Conservation (phyloP, 2,329 filamentous ascomycete species). For the Canariomyces notabilis region DNA sequence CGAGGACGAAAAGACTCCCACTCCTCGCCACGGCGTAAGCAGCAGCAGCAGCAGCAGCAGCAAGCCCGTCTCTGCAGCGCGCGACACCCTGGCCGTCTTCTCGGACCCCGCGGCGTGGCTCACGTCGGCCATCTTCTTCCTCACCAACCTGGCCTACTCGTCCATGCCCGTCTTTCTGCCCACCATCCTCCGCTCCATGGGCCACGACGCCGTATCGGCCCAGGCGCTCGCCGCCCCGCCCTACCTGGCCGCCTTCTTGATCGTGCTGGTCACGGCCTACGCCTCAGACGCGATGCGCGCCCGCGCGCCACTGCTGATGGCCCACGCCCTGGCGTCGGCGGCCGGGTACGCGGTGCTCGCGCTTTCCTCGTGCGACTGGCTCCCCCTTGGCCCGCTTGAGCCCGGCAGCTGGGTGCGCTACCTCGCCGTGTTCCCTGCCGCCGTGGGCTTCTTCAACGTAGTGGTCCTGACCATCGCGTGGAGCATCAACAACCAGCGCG, state of each 20-base stretch:
- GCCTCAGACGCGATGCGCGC: slow-evolving; percentile 62
- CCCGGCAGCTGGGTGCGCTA: slow-evolving; percentile 54
- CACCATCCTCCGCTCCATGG: slow-evolving; percentile 73
- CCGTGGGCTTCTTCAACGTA: slow-evolving; percentile 75
- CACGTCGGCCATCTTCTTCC: slow-evolving; percentile 78
- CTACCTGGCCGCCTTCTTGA: slow-evolving; percentile 68
- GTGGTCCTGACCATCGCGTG: slow-evolving; percentile 83
- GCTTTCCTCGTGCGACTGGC: slow-evolving; percentile 42
- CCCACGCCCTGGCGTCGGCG: slow-evolving; percentile 63
- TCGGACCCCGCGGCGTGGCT: slow-evolving; percentile 67
- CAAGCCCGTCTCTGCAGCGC: slow-evolving; percentile 42
- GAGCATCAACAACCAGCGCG: slow-evolving; percentile 80
- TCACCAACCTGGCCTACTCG: slow-evolving; percentile 81
- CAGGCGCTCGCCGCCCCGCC: slow-evolving; percentile 80
- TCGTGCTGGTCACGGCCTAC: slow-evolving; percentile 67
- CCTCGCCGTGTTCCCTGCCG: slow-evolving; percentile 70
- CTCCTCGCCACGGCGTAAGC: background rate
- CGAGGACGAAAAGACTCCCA: slow-evolving; percentile 15
- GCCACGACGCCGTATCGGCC: slow-evolving; percentile 59
- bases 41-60: slow-evolving; percentile 12
- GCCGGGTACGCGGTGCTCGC: slow-evolving; percentile 55
- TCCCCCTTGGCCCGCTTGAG: slow-evolving; percentile 28
- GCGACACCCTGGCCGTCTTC: slow-evolving; percentile 55
- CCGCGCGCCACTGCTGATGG: slow-evolving; percentile 62
- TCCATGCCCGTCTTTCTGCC: slow-evolving; percentile 85